A percentile compares a stretch with the other conserved stretches of the same genome.
These are phyloP conservation scores for Neonothopanus nambi DNA, from an alignment of 1,284 basidiomycete species.

Conservation along the genomic window DNA sequence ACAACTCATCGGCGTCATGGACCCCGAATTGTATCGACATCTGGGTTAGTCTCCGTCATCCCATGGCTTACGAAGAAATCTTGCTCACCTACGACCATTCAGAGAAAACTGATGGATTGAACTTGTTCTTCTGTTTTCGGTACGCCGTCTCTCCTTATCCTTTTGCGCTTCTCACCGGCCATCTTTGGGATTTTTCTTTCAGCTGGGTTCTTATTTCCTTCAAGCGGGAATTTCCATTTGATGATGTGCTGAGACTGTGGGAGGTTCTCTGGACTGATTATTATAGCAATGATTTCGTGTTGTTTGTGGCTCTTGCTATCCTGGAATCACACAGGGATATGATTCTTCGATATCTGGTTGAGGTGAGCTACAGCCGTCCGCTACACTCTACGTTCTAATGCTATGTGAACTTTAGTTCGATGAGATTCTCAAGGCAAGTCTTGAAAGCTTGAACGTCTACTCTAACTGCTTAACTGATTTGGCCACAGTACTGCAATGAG, in stretches of 20 bases:
- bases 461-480: neutral
- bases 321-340: constrained; percentile 94
- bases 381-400: neutral
- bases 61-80: neutral
- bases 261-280: constrained; percentile 96
- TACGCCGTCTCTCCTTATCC: constrained; percentile 35
- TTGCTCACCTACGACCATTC: constrained; percentile 17
- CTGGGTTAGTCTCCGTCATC: constrained; percentile 50
- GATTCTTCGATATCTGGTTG: constrained; percentile 89
- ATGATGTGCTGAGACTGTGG: constrained; percentile 89
- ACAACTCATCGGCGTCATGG: constrained; percentile 90
- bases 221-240: constrained; percentile 94
- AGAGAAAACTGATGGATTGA: constrained; percentile 90
- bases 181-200: neutral
- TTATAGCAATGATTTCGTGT: constrained; percentile 85
- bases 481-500: constrained; percentile 88
- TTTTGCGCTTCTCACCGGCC: constrained; percentile 1
- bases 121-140: constrained; percentile 98
- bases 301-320: constrained; percentile 93
- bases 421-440: constrained; percentile 79
- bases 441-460: constrained; percentile 7
- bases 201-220: constrained; percentile 89
- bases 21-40: constrained; percentile 89
- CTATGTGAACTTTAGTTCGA: constrained; percentile 59
- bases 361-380: constrained; percentile 51